These are phyloP conservation scores for Pestalotiopsis sp. DNA, from an alignment of 2,329 filamentous ascomycete genomes.

Conservation along the genomic window DNA sequence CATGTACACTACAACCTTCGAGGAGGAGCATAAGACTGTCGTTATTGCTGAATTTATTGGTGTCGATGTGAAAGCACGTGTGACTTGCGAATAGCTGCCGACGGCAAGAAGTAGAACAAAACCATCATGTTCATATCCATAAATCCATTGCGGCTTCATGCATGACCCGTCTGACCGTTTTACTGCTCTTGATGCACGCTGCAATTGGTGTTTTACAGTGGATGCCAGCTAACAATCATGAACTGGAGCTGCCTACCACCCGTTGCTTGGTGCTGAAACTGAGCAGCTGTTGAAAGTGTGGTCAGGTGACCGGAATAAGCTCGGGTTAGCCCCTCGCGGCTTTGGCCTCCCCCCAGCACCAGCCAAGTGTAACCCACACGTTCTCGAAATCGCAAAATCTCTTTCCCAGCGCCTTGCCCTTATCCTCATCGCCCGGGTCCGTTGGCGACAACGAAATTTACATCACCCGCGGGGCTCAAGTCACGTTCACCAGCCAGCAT, in stretches of 20 bases:
- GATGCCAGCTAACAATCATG: neutral
- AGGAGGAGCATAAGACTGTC: too few relatives aligned
- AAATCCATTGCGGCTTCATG: too few relatives aligned
- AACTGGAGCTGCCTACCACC: neutral
- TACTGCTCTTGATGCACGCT: too few relatives aligned
- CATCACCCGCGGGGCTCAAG: slow-evolving; percentile 8
- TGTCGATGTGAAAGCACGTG: too few relatives aligned
- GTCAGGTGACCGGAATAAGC: slow-evolving; percentile 11
- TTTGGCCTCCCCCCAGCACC: neutral
- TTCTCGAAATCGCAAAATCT: slow-evolving; percentile 31
- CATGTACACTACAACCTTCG: too few relatives aligned
- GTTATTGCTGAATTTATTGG: too few relatives aligned
- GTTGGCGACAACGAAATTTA: slow-evolving; percentile 13
- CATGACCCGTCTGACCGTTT: too few relatives aligned
- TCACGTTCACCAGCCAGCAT: slow-evolving; percentile 4
- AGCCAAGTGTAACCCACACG: slow-evolving; percentile 23
- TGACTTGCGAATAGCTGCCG: too few relatives aligned
- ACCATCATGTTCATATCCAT: too few relatives aligned
- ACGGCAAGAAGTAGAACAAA: too few relatives aligned
- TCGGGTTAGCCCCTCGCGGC: slow-evolving; percentile 12
- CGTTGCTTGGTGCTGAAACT: neutral
- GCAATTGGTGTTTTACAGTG: too few relatives aligned
- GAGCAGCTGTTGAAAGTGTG: neutral
- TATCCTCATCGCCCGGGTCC: slow-evolving; percentile 7
- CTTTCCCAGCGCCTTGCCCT: slow-evolving; percentile 22